Conservation (phyloP, 257 asterid species). For the Ligustrum vulgare region DNA sequence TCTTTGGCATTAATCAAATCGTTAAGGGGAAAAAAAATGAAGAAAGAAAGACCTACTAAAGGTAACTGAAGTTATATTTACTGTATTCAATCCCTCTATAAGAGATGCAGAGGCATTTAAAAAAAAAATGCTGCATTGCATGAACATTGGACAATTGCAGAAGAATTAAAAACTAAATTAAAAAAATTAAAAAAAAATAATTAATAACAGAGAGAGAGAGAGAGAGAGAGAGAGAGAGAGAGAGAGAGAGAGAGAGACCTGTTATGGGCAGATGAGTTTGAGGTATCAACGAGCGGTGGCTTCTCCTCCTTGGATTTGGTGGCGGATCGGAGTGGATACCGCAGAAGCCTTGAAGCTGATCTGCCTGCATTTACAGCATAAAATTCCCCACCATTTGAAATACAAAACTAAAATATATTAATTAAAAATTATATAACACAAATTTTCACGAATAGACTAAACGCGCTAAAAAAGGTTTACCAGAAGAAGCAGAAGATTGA, state of each 20-base stretch:
- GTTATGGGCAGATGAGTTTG: slow-evolving; percentile 54
- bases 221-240: not conserved
- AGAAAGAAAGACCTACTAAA: too few species aligned
- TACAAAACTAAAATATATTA: too few species aligned
- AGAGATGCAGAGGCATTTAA: too few species aligned
- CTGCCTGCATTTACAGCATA: slow-evolving; percentile 29
- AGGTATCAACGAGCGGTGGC: slow-evolving; percentile 55
- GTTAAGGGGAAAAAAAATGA: too few species aligned
- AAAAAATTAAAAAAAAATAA: too few species aligned
- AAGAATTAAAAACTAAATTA: not conserved
- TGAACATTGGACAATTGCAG: not conserved
- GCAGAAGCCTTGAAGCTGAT: slow-evolving; percentile 66
- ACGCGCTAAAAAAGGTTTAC: slow-evolving; percentile 35
- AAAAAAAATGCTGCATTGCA: too few species aligned
- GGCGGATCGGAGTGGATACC: slow-evolving; percentile 90
- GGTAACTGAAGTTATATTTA: not conserved
- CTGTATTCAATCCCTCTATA: not conserved
- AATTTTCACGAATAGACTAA: too few species aligned
- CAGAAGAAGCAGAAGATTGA: slow-evolving; percentile 59
- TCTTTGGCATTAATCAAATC: not conserved
- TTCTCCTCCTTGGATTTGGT: slow-evolving; percentile 61
- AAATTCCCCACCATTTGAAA: not conserved
- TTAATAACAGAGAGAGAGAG: too few species aligned
- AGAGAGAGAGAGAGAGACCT: slow-evolving; percentile 30
- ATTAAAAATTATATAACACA: too few species aligned